A percentile compares a stretch with the other conserved stretches of the same genome.
Evolutionary conservation across 164 flowering plant genomes (phyloP).

Genomic region (Vitis amurensis): DNA sequence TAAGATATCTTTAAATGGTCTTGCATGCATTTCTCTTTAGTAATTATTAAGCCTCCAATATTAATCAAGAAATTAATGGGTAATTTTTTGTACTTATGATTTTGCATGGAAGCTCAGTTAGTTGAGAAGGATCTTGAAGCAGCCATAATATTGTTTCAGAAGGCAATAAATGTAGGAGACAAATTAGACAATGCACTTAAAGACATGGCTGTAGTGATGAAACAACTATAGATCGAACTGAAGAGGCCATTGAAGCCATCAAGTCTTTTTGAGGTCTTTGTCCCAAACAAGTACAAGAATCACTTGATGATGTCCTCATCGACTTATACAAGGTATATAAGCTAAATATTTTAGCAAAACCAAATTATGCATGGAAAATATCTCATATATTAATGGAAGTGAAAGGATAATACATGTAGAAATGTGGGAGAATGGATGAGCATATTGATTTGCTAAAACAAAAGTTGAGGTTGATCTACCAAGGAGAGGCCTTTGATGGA

Average conservation of each 20-base stretch:
- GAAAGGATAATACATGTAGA: constrained; percentile 7
- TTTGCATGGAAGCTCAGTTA: neutral
- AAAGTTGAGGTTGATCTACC: constrained; percentile 30
- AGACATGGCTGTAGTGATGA: too few relatives aligned
- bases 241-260: too few relatives aligned
- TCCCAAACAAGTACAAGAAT: constrained; percentile 11
- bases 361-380: too few relatives aligned
- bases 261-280: neutral
- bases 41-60: too few relatives aligned
- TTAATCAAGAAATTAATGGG: neutral
- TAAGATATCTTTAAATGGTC: too few relatives aligned
- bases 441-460: constrained; percentile 30
- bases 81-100: too few relatives aligned
- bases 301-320: constrained; percentile 15
- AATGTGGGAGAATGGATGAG: constrained; percentile 35
- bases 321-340: constrained; percentile 14
- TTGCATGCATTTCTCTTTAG: too few relatives aligned
- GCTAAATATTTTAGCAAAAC: neutral
- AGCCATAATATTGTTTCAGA: constrained; percentile 14
- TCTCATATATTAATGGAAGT: too few relatives aligned
- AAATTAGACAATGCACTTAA: too few relatives aligned
- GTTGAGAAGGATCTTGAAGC: constrained; percentile 13
- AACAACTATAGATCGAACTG: too few relatives aligned
- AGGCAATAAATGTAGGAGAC: constrained; percentile 13
- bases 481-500: constrained; percentile 36